Percentiles rank a stretch among this genome's conserved stretches.
phyloP scores from a whole-genome alignment of 2,329 filamentous ascomycete species.

The Aulographum hederae region DNA sequence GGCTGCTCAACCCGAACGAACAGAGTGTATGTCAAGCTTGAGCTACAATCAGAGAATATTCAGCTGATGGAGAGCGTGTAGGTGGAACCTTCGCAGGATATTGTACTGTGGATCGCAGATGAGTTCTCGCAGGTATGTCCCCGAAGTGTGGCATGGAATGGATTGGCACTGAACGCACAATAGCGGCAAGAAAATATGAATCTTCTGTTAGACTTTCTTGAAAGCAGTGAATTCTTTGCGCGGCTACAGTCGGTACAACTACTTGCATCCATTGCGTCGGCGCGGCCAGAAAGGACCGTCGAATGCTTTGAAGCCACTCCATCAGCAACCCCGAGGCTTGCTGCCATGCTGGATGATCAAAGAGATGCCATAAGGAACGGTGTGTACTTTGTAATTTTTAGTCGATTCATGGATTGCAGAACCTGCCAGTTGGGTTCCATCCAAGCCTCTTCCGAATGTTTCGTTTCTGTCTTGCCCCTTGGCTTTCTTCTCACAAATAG shows the following conservation, averaged over 20 bases:
- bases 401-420: not conserved
- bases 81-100: constrained; percentile 90
- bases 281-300: constrained; percentile 78
- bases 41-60: constrained; percentile 1
- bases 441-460: too few relatives aligned
- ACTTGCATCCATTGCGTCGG: constrained; percentile 66
- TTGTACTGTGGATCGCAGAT: constrained; percentile 87
- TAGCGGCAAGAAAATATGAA: constrained; percentile 91
- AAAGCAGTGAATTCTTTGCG: constrained; percentile 74
- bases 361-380: constrained; percentile 74
- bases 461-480: too few relatives aligned
- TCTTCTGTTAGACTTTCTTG: constrained; percentile 72
- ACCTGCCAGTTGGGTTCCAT: not conserved
- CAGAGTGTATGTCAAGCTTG: constrained; percentile 30
- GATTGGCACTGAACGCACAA: constrained; percentile 30
- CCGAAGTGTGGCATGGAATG: constrained; percentile 4
- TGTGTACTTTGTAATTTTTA: constrained; percentile 9
- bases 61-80: constrained; percentile 17
- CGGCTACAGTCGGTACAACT: constrained; percentile 83
- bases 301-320: constrained; percentile 86
- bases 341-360: constrained; percentile 65
- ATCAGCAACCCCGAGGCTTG: constrained; percentile 71
- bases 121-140: constrained; percentile 72
- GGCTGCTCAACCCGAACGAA: constrained; percentile 63
- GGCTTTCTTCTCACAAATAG: too few relatives aligned